Percentiles rank a stretch among this genome's conserved stretches.
phyloP scores from a whole-genome alignment of 495 filamentous ascomycete species.

The Aspergillus hancockii region DNA sequence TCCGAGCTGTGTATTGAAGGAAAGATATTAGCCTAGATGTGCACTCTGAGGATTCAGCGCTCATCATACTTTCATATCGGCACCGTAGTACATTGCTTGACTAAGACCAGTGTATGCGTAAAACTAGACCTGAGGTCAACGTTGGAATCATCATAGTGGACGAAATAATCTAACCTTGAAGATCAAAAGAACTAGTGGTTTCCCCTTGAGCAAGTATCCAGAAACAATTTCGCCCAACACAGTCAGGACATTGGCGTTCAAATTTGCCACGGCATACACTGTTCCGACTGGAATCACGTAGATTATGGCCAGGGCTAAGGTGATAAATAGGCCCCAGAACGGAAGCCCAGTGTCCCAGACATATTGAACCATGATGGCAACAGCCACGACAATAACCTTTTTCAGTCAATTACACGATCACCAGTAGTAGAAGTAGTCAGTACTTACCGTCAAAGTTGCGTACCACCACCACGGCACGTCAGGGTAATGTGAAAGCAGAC shows the following conservation, averaged over 20 bases:
- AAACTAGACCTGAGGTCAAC: constrained; percentile 34
- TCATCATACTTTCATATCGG: constrained; percentile 58
- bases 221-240: constrained; percentile 74
- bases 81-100: constrained; percentile 80
- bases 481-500: constrained; percentile 72
- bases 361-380: constrained; percentile 81
- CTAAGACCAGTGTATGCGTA: constrained; percentile 80
- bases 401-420: neutral
- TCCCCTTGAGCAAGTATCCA: constrained; percentile 70
- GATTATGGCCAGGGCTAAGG: constrained; percentile 66
- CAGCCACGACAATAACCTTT: constrained; percentile 61
- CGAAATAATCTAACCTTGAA: constrained; percentile 51
- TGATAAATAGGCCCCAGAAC: constrained; percentile 76
- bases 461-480: constrained; percentile 80
- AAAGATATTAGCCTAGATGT: neutral
- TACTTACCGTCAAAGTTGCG: constrained; percentile 55
- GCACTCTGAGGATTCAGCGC: neutral
- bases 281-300: constrained; percentile 83
- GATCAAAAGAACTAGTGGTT: constrained; percentile 83
- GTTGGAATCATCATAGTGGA: neutral
- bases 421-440: neutral
- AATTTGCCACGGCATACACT: constrained; percentile 82
- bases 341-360: constrained; percentile 78
- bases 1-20: constrained; percentile 61
- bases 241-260: constrained; percentile 72